Percentiles rank a stretch among this genome's conserved stretches.
phyloP scores from a whole-genome alignment of 352 stramenopile genomes.

The Aphanomyces cochlioides region DNA sequence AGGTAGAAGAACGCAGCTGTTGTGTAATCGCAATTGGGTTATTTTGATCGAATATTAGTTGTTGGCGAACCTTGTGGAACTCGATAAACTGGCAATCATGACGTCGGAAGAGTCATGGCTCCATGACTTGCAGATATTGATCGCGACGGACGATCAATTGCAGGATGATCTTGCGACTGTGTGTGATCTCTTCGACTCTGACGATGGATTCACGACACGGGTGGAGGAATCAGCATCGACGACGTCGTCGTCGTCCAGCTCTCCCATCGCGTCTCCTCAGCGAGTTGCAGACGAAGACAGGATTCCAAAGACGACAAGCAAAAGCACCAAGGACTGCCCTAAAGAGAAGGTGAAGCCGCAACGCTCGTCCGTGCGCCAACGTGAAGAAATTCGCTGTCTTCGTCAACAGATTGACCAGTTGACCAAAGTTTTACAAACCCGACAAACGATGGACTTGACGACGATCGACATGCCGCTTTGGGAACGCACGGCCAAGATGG shows the following conservation, averaged over 20 bases:
- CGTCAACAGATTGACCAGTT: slow-evolving; percentile 3
- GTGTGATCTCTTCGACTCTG: background rate
- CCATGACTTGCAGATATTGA: slow-evolving; percentile 9
- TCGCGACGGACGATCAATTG: slow-evolving; percentile 3
- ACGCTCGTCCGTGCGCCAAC: background rate
- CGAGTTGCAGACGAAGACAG: background rate
- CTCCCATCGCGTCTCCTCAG: too few species aligned
- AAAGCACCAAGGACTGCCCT: too few species aligned
- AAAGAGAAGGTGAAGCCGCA: background rate
- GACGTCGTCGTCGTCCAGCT: too few species aligned
- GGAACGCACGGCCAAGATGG: slow-evolving; percentile 11
- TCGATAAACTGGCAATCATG: background rate
- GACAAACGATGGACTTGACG: background rate
- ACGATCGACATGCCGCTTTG: background rate
- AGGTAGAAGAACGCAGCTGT: too few species aligned
- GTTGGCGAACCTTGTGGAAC: too few species aligned
- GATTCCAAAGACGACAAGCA: background rate
- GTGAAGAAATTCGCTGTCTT: slow-evolving; percentile 5
- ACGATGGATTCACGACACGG: background rate
- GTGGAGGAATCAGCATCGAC: too few species aligned
- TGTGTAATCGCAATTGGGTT: too few species aligned
- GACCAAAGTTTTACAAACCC: background rate
- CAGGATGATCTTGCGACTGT: background rate
- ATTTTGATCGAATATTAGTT: too few species aligned
- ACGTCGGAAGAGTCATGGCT: background rate